A percentile compares a stretch with the other conserved stretches of the same genome.
Evolutionary conservation across 2,329 filamentous ascomycete genomes (phyloP).

Genomic region (Clarireedia paspali): DNA sequence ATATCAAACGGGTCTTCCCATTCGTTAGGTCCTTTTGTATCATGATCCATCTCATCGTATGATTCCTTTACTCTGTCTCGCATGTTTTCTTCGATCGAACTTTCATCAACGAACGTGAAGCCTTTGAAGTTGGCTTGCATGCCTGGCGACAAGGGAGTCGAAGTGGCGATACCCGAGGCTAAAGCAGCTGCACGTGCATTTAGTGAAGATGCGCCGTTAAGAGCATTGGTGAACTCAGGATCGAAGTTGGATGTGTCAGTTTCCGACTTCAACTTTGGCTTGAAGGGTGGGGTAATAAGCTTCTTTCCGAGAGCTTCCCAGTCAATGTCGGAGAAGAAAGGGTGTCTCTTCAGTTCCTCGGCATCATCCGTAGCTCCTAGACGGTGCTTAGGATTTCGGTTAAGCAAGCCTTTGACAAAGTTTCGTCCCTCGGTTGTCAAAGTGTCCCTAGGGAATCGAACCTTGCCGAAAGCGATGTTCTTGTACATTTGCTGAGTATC

Average conservation of each 20-base stretch:
- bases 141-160: constrained; percentile 86
- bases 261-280: constrained; percentile 92
- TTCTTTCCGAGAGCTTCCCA: constrained; percentile 86
- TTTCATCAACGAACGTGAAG: constrained; percentile 99
- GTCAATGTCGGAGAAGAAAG: constrained; percentile 91
- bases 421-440: constrained; percentile 91
- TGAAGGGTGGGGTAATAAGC: constrained; percentile 91
- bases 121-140: constrained; percentile 98
- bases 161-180: constrained; percentile 77
- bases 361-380: constrained; percentile 87
- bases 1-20: constrained; percentile 36
- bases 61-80: constrained; percentile 41
- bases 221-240: constrained; percentile 92
- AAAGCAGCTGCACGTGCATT: constrained; percentile 86
- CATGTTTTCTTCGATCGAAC: constrained; percentile 84
- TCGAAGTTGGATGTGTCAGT: constrained; percentile 98
- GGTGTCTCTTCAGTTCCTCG: constrained; percentile 85
- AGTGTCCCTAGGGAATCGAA: constrained; percentile 90
- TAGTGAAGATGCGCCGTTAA: constrained; percentile 78
- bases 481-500: constrained; percentile 99
- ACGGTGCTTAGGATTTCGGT: constrained; percentile 92
- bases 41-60: constrained; percentile 55
- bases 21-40: constrained; percentile 39
- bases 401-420: constrained; percentile 95
- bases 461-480: constrained; percentile 98